Evolutionary conservation across 2,329 filamentous ascomycete genomes (phyloP).

Genomic region (Hymenoscyphus salicellus): DNA sequence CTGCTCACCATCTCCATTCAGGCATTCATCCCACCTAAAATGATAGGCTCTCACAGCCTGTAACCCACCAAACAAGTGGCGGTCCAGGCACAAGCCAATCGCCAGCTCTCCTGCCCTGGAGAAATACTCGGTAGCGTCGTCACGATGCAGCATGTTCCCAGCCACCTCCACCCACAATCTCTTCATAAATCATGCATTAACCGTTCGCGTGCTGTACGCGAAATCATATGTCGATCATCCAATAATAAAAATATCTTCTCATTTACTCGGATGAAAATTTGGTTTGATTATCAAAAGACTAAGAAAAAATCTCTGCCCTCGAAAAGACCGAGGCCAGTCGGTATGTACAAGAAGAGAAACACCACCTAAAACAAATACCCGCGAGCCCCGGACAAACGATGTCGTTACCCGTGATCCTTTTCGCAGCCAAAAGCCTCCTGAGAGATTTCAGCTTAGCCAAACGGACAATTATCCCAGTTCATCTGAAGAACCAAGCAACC

Average conservation of each 20-base stretch:
- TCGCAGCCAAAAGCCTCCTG: not conserved
- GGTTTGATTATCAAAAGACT: not conserved
- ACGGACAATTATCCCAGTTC: not conserved
- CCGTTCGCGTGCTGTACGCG: not conserved
- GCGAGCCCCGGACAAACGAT: not conserved
- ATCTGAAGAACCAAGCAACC: too few species aligned
- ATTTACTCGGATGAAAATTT: not conserved
- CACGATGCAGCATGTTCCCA: constrained; percentile 11
- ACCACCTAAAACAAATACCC: not conserved
- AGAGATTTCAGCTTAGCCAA: not conserved
- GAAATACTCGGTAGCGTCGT: constrained; percentile 1
- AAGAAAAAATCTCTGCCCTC: not conserved
- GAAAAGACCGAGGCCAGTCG: not conserved
- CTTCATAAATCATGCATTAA: not conserved
- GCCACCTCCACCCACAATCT: constrained; percentile 11
- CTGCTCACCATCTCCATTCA: not conserved
- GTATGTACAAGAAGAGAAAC: not conserved
- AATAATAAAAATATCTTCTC: not conserved
- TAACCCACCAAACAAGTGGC: not conserved
- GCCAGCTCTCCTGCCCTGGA: constrained; percentile 1
- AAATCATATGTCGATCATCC: constrained; percentile 5
- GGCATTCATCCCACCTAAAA: not conserved
- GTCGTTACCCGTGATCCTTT: not conserved
- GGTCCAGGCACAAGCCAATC: constrained; percentile 11
- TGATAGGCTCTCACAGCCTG: not conserved